Evolutionary conservation across 1,284 basidiomycete species (phyloP).

Genomic region (Vanrija sp.): DNA sequence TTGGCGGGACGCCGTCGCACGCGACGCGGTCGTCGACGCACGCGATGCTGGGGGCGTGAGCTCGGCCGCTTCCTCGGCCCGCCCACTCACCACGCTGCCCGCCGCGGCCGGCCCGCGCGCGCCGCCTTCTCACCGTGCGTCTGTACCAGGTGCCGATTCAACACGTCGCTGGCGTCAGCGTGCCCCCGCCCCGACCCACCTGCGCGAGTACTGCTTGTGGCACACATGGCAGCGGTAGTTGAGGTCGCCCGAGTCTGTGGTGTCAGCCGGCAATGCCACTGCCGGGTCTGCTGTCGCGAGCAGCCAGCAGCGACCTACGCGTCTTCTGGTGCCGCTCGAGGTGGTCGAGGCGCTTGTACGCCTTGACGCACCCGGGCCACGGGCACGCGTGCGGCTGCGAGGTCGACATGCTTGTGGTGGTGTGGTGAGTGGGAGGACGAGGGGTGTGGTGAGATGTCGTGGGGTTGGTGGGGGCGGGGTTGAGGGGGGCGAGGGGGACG

Average conservation of each 20-base stretch:
- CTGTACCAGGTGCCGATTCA: constrained; percentile 19
- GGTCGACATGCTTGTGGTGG: neutral
- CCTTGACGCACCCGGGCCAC: constrained; percentile 20
- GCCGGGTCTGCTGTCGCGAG: neutral
- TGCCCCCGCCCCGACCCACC: constrained; percentile 2
- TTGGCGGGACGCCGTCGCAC: constrained; percentile 15
- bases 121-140: constrained; percentile 16
- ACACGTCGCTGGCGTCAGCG: constrained; percentile 17
- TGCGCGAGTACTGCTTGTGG: constrained; percentile 16
- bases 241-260: constrained; percentile 17
- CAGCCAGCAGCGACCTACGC: constrained; percentile 9
- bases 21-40: constrained; percentile 11
- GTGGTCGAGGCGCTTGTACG: constrained; percentile 19
- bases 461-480: too few species aligned
- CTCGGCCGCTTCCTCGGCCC: neutral
- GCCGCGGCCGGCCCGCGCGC: constrained; percentile 16
- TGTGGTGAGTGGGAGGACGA: neutral
- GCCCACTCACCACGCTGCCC: constrained; percentile 15
- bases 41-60: constrained; percentile 1
- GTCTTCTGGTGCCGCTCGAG: constrained; percentile 20
- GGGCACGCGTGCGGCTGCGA: constrained; percentile 8
- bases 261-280: neutral
- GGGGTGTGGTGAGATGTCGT: neutral
- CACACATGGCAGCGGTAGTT: constrained; percentile 19
- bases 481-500: too few species aligned